Percentiles rank a stretch among this genome's conserved stretches.
These are phyloP conservation scores for Dothiorella sarmentorum DNA, from an alignment of 2,329 filamentous ascomycete species.

Conservation along the genomic window DNA sequence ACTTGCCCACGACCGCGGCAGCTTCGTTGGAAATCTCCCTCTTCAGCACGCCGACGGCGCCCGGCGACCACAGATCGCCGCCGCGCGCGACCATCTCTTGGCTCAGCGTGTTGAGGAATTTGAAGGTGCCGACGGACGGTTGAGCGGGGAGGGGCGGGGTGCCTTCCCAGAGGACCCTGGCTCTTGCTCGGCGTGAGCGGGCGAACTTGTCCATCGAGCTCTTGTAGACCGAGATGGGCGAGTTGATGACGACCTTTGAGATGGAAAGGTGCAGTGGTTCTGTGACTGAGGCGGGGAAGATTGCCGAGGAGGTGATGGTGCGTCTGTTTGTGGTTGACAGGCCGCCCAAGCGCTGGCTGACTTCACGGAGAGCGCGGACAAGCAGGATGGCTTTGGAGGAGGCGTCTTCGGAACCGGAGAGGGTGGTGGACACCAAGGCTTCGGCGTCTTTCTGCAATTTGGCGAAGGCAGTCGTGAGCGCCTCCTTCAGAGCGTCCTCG, in stretches of 20 bases:
- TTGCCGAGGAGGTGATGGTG: constrained; percentile 26
- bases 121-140: constrained; percentile 71
- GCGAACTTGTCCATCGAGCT: constrained; percentile 45
- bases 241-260: constrained; percentile 50
- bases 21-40: constrained; percentile 52
- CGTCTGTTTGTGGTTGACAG: constrained; percentile 29
- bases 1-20: constrained; percentile 36
- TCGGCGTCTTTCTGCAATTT: constrained; percentile 53
- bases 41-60: constrained; percentile 64
- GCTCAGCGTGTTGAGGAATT: constrained; percentile 64
- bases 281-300: constrained; percentile 51
- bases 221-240: constrained; percentile 43
- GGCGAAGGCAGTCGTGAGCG: constrained; percentile 56
- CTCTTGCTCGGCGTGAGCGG: constrained; percentile 52
- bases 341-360: constrained; percentile 62
- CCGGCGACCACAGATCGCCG: constrained; percentile 75
- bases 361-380: constrained; percentile 69
- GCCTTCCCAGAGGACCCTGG: constrained; percentile 76
- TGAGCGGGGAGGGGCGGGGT: constrained; percentile 70
- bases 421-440: constrained; percentile 17
- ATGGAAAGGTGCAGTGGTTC: constrained; percentile 63
- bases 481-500: constrained; percentile 55
- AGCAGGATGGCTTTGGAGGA: constrained; percentile 59
- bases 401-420: constrained; percentile 36
- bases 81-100: constrained; percentile 67